Evolutionary conservation across 495 filamentous ascomycete genomes (phyloP).

Genomic region (Daldinia childiae): DNA sequence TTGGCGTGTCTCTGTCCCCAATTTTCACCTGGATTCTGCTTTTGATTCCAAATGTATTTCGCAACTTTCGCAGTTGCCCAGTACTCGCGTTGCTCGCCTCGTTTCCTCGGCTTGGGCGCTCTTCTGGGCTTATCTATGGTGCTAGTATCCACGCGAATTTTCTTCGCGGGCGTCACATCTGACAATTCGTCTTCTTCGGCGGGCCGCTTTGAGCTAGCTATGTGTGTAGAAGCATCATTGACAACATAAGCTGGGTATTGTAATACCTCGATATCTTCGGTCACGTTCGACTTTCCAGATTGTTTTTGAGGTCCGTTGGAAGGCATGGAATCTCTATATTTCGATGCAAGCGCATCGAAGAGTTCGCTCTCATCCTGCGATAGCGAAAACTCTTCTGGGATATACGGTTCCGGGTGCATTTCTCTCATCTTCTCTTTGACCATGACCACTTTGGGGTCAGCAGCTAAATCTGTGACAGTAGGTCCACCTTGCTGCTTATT

Average conservation of each 20-base stretch:
- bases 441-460: constrained; percentile 40
- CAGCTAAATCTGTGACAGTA: constrained; percentile 11
- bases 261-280: constrained; percentile 44
- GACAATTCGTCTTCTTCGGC: constrained; percentile 25
- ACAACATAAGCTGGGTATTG: constrained; percentile 38
- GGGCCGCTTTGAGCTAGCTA: constrained; percentile 27
- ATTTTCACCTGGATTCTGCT: constrained; percentile 36
- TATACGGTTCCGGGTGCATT: constrained; percentile 53
- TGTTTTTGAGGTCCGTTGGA: constrained; percentile 16
- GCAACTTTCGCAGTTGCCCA: constrained; percentile 43
- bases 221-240: constrained; percentile 13
- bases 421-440: constrained; percentile 56
- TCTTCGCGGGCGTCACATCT: constrained; percentile 24
- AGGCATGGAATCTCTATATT: constrained; percentile 23
- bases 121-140: constrained; percentile 12
- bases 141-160: constrained; percentile 17
- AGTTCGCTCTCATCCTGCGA: constrained; percentile 50
- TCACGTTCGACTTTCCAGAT: constrained; percentile 18
- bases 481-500: constrained; percentile 11
- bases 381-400: constrained; percentile 55
- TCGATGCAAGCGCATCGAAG: constrained; percentile 40
- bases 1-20: constrained; percentile 32
- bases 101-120: constrained; percentile 27
- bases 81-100: constrained; percentile 37
- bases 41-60: constrained; percentile 45